Percentiles rank a stretch among this genome's conserved stretches.
Conservation (phyloP, 2,329 filamentous ascomycete genomes). For the Acephala macrosclerotiorum region DNA sequence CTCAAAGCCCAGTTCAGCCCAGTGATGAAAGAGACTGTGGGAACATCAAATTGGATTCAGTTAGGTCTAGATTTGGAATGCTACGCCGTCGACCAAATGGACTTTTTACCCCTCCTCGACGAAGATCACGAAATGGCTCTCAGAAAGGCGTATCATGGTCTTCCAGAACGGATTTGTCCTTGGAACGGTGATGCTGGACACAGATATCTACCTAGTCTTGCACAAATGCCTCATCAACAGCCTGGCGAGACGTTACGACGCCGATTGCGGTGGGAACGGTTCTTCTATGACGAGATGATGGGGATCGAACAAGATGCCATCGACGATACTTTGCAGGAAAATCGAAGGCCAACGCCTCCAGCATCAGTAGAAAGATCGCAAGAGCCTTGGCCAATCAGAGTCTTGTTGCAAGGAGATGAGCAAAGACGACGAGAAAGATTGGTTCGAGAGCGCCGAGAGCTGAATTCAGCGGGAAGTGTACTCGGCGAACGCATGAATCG, state of each 20-base stretch:
- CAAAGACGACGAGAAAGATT: not conserved
- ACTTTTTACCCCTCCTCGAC: too few relatives aligned
- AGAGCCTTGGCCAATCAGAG: not conserved
- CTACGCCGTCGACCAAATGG: too few relatives aligned
- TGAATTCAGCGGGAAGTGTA: too few relatives aligned
- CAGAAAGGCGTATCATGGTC: not conserved
- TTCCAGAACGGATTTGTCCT: not conserved
- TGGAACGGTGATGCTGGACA: not conserved
- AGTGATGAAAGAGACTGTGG: too few relatives aligned
- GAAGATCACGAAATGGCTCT: too few relatives aligned
- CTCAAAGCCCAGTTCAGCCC: too few relatives aligned
- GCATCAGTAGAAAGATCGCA: not conserved
- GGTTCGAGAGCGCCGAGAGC: too few relatives aligned
- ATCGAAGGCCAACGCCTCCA: not conserved
- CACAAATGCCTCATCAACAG: not conserved
- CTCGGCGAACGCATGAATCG: too few relatives aligned
- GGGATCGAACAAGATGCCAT: not conserved
- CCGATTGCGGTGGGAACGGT: not conserved
- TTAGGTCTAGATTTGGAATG: too few relatives aligned
- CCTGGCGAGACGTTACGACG: not conserved
- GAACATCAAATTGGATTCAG: too few relatives aligned
- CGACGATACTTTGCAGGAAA: not conserved
- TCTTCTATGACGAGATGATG: not conserved
- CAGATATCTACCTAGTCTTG: not conserved
- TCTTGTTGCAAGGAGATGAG: not conserved